Base-by-base conservation (phyloP, 2,329 filamentous ascomycete genomes). In the Sporothrix luriei region DNA sequence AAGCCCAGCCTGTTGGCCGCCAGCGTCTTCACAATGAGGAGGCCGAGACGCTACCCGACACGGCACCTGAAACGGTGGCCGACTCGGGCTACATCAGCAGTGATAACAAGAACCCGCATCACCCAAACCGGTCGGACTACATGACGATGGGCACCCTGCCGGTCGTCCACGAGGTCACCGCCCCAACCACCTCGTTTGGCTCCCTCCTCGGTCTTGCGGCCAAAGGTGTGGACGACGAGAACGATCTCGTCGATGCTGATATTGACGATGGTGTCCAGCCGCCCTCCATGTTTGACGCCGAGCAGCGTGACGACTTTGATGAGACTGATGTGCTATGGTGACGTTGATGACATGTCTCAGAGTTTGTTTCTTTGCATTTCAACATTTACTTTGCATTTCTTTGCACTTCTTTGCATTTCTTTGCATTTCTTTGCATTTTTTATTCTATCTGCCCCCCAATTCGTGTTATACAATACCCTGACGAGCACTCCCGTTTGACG, bases 381-480 rank as follows among this genome's bases (percentile, higher is more conserved):
- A n/a, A n/a, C n/a, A n/a, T n/a, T n/a, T n/a, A n/a, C 19, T 38
- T n/a, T 10, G n/a, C 13, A 16, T 40, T 64, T 9, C 4, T 14
- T 69, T 24, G 24, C n/a, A 2, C 40, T 13, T n/a, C 19, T 21
- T 13, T n/a, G n/a, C n/a, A n/a, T n/a, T 66, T 40, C 19, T 38
- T n/a, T 10, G n/a, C 13, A 16, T 40, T 64, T 9, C 4, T 14
- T 69, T 24, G 24, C n/a, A 2, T 48, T 13, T n/a, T 19, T 21
- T 13, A 54, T 69, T 73, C 74, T 21, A 19, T 29, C 13, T 61
- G 9, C 74, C 74, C 75, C 71, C 46, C 5, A 4, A n/a, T 29
- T 21, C 46, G 26, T 14, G 16, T 46, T 61, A 14, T n/a, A 54
- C 24, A 33, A 68, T 51, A 46, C 62, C 62, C 62, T 21, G 10